A percentile compares a stretch with the other conserved stretches of the same genome.
phyloP scores from a whole-genome alignment of 441 rosid genomes.

The Pelargonium australe region DNA sequence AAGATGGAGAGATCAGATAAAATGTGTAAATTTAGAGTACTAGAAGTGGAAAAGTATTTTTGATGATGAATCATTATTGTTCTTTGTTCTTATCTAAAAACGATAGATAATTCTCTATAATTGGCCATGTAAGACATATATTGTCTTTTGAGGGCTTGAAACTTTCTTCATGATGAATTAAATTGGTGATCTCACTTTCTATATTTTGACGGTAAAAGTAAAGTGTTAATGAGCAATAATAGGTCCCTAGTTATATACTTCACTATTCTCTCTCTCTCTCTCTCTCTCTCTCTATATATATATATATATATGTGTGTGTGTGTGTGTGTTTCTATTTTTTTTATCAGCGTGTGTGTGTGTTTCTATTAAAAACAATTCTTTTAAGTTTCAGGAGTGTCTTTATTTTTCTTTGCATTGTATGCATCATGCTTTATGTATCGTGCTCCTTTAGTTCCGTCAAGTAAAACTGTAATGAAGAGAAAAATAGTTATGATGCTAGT shows the following conservation, averaged over 20 bases:
- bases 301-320: too few species aligned
- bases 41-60: not conserved
- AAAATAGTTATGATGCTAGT: not conserved
- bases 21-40: not conserved
- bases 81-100: not conserved
- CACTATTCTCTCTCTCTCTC: not conserved
- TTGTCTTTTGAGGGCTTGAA: slow-evolving; percentile 3
- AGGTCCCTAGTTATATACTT: not conserved
- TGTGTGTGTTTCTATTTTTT: not conserved
- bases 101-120: not conserved
- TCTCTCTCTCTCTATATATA: too few species aligned
- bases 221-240: not conserved
- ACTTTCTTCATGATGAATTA: not conserved
- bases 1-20: not conserved
- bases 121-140: not conserved
- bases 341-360: too few species aligned
- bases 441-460: not conserved
- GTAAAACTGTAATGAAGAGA: not conserved
- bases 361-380: not conserved
- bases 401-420: not conserved
- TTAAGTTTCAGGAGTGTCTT: not conserved
- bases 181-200: not conserved
- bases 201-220: not conserved
- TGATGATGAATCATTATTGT: not conserved
- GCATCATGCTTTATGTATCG: not conserved